A percentile compares a stretch with the other conserved stretches of the same genome.
Evolutionary conservation across 208 protist genomes (phyloP).

Genomic region (Leptomonas pyrrhocoris): DNA sequence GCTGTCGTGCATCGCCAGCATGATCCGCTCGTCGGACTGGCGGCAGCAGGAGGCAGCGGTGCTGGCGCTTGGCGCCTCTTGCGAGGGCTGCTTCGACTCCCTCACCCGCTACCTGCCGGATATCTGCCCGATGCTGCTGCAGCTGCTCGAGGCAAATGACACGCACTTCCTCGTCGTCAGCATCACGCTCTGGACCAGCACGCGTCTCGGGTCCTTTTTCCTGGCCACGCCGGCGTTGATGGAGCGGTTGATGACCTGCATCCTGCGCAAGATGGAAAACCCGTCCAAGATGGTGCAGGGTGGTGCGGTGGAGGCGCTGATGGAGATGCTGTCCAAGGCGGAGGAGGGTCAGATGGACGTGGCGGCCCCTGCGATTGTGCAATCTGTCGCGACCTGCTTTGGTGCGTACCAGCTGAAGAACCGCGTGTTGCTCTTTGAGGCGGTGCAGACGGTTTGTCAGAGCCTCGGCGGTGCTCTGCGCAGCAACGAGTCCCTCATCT

Average conservation of each 20-base stretch:
- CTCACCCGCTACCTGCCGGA: conserved; percentile 78
- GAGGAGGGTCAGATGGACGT: conserved; percentile 52
- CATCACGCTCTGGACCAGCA: conserved; percentile 92
- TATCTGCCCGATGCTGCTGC: conserved; percentile 76
- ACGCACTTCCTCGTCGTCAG: conserved; percentile 89
- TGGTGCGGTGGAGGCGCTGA: conserved; percentile 63
- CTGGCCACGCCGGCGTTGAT: conserved; percentile 32
- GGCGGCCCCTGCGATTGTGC: conserved; percentile 44
- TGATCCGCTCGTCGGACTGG: conserved; percentile 82
- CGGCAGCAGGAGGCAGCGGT: conserved; percentile 88
- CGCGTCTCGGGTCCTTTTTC: conserved; percentile 71
- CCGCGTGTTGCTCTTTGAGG: conserved; percentile 82
- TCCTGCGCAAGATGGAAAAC: conserved; percentile 83
- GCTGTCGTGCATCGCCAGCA: conserved; percentile 76
- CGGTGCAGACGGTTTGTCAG: conserved; percentile 65
- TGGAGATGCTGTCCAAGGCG: conserved; percentile 52
- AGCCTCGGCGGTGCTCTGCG: conserved; percentile 53
- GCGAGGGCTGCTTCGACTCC: conserved; percentile 88
- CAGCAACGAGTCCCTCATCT: conserved; percentile 35
- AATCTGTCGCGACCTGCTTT: conserved; percentile 57
- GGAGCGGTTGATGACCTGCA: conserved; percentile 44
- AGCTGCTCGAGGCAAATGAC: conserved; percentile 61
- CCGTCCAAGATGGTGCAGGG: conserved; percentile 86
- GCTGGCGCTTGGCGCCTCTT: conserved; percentile 91
- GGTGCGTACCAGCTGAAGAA: conserved; percentile 89